These are phyloP conservation scores for Cladophialophora bantiana DNA, from an alignment of 2,329 filamentous ascomycete species.

Conservation along the genomic window DNA sequence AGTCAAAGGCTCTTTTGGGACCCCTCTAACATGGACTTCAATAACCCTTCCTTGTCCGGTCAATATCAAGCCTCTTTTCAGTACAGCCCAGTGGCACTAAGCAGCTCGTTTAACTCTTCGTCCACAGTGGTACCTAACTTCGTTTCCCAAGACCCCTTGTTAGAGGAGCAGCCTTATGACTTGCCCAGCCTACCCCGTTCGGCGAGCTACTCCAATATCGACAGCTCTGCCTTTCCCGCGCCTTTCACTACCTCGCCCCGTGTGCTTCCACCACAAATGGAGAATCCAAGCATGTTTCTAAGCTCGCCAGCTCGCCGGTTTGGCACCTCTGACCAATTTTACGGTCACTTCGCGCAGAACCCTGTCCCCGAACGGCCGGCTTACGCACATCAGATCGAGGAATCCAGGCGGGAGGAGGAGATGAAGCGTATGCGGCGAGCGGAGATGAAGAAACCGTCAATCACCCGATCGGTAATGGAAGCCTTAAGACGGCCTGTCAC, in stretches of 20 bases:
- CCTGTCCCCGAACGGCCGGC: conserved; percentile 47
- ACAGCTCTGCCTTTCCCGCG: conserved; percentile 51
- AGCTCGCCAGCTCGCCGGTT: conserved; percentile 58
- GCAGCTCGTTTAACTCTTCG: conserved; percentile 36
- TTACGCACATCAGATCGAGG: conserved; percentile 58
- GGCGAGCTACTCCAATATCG: conserved; percentile 30
- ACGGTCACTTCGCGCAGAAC: conserved; percentile 43
- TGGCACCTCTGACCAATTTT: conserved; percentile 40
- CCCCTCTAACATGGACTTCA: conserved; percentile 38
- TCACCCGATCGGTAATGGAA: conserved; percentile 42
- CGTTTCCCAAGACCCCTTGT: conserved; percentile 20
- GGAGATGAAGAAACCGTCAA: conserved; percentile 42
- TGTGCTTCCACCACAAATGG: conserved; percentile 45
- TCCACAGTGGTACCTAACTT: conserved; percentile 38
- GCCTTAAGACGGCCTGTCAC: conserved; percentile 38
- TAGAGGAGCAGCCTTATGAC: conserved; percentile 37
- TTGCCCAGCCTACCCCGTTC: conserved; percentile 33
- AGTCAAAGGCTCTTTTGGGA: conserved; percentile 62
- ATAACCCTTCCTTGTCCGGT: conserved; percentile 30
- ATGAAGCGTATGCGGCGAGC: conserved; percentile 43
- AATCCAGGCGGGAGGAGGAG: conserved; percentile 51
- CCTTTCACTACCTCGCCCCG: conserved; percentile 57
- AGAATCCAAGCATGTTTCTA: conserved; percentile 56
- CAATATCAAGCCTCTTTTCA: conserved; percentile 38
- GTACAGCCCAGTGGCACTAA: conserved; percentile 32